phyloP scores from a whole-genome alignment of 2,329 filamentous ascomycete genomes.

The Tolypocladium ovalisporum region DNA sequence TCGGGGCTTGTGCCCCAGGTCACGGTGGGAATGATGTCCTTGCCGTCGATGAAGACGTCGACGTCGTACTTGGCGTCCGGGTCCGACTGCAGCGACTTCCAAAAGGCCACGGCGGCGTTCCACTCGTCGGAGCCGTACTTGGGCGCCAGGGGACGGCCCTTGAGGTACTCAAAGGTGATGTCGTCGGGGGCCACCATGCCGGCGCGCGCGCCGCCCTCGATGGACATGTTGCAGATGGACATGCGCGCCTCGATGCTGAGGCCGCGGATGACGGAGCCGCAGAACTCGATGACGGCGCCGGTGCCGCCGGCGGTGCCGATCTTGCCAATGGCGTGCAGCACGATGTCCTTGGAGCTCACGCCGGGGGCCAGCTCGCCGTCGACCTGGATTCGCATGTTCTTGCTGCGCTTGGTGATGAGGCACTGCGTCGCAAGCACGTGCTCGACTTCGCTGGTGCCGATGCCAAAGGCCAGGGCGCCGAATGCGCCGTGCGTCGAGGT shows the following conservation, averaged over 20 bases:
- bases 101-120: slow-evolving; percentile 81
- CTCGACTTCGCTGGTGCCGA: slow-evolving; percentile 96
- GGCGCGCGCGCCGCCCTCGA: slow-evolving; percentile 88
- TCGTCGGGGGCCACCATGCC: slow-evolving; percentile 97
- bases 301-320: slow-evolving; percentile 95
- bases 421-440: slow-evolving; percentile 96
- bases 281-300: slow-evolving; percentile 93
- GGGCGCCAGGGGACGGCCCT: slow-evolving; percentile 80
- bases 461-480: slow-evolving; percentile 88
- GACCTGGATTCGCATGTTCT: slow-evolving; percentile 97
- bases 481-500: slow-evolving; percentile 98
- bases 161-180: slow-evolving; percentile 89
- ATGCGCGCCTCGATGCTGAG: slow-evolving; percentile 96
- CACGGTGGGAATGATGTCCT: slow-evolving; percentile 86
- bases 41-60: slow-evolving; percentile 80
- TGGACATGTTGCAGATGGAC: slow-evolving; percentile 99
- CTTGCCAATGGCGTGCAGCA: slow-evolving; percentile 83
- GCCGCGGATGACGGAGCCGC: slow-evolving; percentile 79
- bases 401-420: slow-evolving; percentile 85
- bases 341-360: slow-evolving; percentile 91
- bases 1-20: slow-evolving; percentile 97
- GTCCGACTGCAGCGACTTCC: slow-evolving; percentile 78
- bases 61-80: slow-evolving; percentile 81
- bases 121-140: slow-evolving; percentile 76
- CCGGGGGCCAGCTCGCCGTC: slow-evolving; percentile 83